Conservation (phyloP, 108 stramenopile genomes). For the Skeletonema marinoi region DNA sequence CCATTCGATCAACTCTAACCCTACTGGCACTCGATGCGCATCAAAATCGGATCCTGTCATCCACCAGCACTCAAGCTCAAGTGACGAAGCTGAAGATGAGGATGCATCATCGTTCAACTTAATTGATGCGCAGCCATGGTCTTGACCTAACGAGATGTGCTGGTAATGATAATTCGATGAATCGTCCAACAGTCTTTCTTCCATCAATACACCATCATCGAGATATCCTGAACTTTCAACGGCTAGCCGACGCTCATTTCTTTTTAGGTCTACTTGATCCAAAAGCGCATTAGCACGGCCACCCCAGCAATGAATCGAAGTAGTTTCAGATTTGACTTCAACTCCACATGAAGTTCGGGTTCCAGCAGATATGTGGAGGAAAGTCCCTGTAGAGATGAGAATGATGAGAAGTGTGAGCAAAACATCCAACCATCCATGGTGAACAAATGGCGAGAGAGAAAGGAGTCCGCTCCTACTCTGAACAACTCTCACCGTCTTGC, state of each 20-base stretch:
- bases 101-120: constrained; percentile 1
- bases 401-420: no score
- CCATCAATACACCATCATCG: background rate
- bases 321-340: constrained; percentile 12
- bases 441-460: background rate
- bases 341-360: constrained; percentile 26
- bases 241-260: background rate
- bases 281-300: constrained; percentile 31
- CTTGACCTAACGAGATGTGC: constrained; percentile 38
- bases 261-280: constrained; percentile 12
- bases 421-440: no score
- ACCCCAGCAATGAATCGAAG: constrained; percentile 37
- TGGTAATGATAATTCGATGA: background rate
- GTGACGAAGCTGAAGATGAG: background rate
- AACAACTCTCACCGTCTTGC: constrained; percentile 28
- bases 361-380: constrained; percentile 41
- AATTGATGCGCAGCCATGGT: constrained; percentile 29
- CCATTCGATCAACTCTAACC: background rate
- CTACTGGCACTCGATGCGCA: constrained; percentile 31
- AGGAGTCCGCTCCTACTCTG: background rate
- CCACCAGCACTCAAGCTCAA: constrained; percentile 45
- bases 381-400: constrained; percentile 8
- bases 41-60: constrained; percentile 38
- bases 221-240: background rate
- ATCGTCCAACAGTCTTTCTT: background rate